These are phyloP conservation scores for Lepiota brunneoincarnata DNA, from an alignment of 768 basidiomycete species.

Conservation along the genomic window DNA sequence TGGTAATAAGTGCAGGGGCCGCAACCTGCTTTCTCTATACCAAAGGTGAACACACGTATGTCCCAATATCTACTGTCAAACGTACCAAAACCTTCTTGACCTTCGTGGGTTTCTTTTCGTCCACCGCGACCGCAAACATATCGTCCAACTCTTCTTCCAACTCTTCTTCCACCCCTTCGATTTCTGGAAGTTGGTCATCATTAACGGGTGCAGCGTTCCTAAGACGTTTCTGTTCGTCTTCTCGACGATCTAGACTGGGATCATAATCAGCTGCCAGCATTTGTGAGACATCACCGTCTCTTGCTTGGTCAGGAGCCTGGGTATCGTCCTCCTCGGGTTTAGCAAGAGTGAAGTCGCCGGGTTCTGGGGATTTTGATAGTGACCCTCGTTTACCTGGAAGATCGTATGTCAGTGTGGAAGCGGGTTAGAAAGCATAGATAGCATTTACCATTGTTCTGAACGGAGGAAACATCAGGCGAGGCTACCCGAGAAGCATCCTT, in stretches of 20 bases:
- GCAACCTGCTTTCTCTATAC: slow-evolving; percentile 37
- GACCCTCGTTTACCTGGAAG: slow-evolving; percentile 48
- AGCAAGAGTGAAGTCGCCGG: slow-evolving; percentile 61
- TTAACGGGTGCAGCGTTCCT: slow-evolving; percentile 24
- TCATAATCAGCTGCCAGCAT: slow-evolving; percentile 94
- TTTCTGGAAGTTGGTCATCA: slow-evolving; percentile 33
- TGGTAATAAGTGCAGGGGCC: slow-evolving; percentile 65
- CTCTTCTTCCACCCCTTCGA: slow-evolving; percentile 54
- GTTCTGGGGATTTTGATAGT: slow-evolving; percentile 55
- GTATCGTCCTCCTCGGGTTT: slow-evolving; percentile 59
- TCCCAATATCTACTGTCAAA: slow-evolving; percentile 7
- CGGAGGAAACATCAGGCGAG: not conserved
- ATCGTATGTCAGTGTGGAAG: not conserved
- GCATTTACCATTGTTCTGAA: not conserved
- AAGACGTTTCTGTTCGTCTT: slow-evolving; percentile 71
- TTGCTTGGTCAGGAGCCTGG: slow-evolving; percentile 33
- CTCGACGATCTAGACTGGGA: slow-evolving; percentile 68
- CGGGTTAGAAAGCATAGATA: not conserved
- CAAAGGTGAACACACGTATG: not conserved
- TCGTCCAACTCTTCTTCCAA: slow-evolving; percentile 89
- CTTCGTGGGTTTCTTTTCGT: slow-evolving; percentile 57
- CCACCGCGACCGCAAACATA: slow-evolving; percentile 79
- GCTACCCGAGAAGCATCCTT: not conserved
- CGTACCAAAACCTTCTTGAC: slow-evolving; percentile 51
- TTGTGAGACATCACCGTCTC: slow-evolving; percentile 56